These are phyloP conservation scores for Polygonum maritimum DNA, from an alignment of 148 eudicot species.

Conservation along the genomic window DNA sequence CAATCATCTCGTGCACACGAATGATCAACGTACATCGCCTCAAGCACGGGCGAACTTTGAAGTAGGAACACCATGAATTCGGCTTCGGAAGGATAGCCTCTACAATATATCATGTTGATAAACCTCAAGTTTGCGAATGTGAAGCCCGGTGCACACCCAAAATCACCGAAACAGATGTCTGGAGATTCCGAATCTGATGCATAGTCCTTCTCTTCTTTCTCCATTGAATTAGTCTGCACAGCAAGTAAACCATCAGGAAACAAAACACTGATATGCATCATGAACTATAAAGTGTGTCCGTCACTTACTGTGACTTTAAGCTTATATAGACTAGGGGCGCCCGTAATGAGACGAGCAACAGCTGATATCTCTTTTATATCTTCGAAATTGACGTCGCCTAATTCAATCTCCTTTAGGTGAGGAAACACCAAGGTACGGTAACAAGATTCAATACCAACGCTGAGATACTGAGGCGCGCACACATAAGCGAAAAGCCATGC, in stretches of 20 bases:
- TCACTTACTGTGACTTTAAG: slow-evolving; percentile 75
- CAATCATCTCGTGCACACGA: too few species aligned
- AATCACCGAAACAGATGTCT: slow-evolving; percentile 56
- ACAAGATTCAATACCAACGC: slow-evolving; percentile 60
- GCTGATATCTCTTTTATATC: slow-evolving; percentile 74
- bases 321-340: slow-evolving; percentile 63
- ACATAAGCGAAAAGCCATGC: too few species aligned
- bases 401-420: slow-evolving; percentile 46
- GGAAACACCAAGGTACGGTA: slow-evolving; percentile 29
- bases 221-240: too few species aligned
- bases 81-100: not conserved
- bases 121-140: slow-evolving; percentile 34
- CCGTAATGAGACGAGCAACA: slow-evolving; percentile 63
- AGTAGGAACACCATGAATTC: not conserved
- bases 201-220: too few species aligned
- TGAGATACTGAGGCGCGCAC: slow-evolving; percentile 40
- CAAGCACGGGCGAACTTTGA: not conserved
- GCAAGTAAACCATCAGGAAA: too few species aligned
- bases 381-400: slow-evolving; percentile 77
- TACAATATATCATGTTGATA: not conserved
- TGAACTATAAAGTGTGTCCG: slow-evolving; percentile 6
- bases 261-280: too few species aligned
- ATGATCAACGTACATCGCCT: not conserved
- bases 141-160: slow-evolving; percentile 35
- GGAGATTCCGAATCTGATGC: slow-evolving; percentile 18